phyloP scores from a whole-genome alignment of 1,139 yeast species.

The Maudiozyma humilis region DNA sequence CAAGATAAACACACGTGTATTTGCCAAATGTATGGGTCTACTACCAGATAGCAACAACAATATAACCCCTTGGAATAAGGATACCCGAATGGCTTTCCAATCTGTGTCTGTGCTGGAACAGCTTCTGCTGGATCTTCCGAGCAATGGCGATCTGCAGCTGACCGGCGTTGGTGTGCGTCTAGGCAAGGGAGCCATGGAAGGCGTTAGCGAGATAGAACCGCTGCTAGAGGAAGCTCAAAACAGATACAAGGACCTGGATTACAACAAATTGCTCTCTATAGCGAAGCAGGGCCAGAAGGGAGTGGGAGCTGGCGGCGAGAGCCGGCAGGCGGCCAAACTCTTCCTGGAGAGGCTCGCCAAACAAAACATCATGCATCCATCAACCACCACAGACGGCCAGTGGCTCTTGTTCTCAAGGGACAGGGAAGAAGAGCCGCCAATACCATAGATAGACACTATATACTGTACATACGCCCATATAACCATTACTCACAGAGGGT shows the following conservation, averaged over 20 bases:
- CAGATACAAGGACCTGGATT: slow-evolving; percentile 19
- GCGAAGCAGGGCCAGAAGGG: slow-evolving; percentile 11
- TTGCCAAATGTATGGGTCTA: background rate
- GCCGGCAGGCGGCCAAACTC: slow-evolving; percentile 6
- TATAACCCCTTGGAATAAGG: background rate
- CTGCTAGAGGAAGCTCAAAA: slow-evolving; percentile 19
- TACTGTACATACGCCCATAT: too few relatives aligned
- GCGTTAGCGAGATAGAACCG: slow-evolving; percentile 13
- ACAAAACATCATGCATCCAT: slow-evolving; percentile 12
- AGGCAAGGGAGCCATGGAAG: background rate
- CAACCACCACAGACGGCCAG: slow-evolving; percentile 8
- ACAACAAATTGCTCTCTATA: slow-evolving; percentile 22
- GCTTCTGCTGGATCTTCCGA: background rate
- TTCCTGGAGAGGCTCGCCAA: slow-evolving; percentile 14
- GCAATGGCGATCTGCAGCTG: background rate
- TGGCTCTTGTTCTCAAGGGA: slow-evolving; percentile 16
- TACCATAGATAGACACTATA: background rate
- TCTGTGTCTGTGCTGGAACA: background rate
- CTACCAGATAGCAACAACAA: too few relatives aligned
- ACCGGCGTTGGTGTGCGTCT: slow-evolving; percentile 4
- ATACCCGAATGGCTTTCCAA: background rate
- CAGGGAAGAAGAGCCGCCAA: background rate
- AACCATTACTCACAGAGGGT: too few relatives aligned
- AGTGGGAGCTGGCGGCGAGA: slow-evolving; percentile 2
- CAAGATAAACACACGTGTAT: background rate